These are phyloP conservation scores for Bigelowiella natans DNA, from an alignment of 78 protist genomes.

Conservation along the genomic window DNA sequence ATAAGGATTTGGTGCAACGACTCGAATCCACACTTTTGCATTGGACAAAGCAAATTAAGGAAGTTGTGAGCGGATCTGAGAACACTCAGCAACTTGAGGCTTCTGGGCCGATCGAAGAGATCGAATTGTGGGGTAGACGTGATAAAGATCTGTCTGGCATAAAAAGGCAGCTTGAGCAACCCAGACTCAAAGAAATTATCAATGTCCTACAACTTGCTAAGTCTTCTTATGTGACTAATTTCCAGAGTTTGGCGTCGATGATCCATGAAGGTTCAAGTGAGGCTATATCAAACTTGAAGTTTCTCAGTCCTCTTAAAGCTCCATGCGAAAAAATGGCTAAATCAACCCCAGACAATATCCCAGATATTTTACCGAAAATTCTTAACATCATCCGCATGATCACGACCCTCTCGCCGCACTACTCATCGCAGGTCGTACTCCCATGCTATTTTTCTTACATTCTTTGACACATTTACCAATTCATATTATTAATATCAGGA, in stretches of 20 bases:
- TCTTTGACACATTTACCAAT: not conserved
- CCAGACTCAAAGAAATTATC: slow-evolving; percentile 40
- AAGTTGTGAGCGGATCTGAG: not conserved
- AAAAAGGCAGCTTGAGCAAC: slow-evolving; percentile 43
- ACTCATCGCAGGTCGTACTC: slow-evolving; percentile 21
- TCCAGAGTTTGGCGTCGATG: slow-evolving; percentile 31
- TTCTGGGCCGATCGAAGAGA: not conserved
- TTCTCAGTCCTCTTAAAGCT: slow-evolving; percentile 38
- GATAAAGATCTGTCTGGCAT: not conserved
- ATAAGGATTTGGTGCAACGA: slow-evolving; percentile 51
- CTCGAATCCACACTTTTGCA: slow-evolving; percentile 62
- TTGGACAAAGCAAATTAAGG: slow-evolving; percentile 63
- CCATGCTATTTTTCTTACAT: no score
- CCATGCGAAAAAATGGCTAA: slow-evolving; percentile 48
- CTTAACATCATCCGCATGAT: slow-evolving; percentile 47
- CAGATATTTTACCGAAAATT: slow-evolving; percentile 43
- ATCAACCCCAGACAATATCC: slow-evolving; percentile 42
- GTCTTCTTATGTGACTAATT: slow-evolving; percentile 51
- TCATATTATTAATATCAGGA: slow-evolving; percentile 28
- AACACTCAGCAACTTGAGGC: not conserved
- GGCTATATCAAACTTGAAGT: slow-evolving; percentile 54
- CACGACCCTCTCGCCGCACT: slow-evolving; percentile 33
- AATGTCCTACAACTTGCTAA: slow-evolving; percentile 35
- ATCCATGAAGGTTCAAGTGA: slow-evolving; percentile 22
- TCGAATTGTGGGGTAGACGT: not conserved